These are phyloP conservation scores for Daedalea quercina DNA, from an alignment of 768 basidiomycete species.

Conservation along the genomic window DNA sequence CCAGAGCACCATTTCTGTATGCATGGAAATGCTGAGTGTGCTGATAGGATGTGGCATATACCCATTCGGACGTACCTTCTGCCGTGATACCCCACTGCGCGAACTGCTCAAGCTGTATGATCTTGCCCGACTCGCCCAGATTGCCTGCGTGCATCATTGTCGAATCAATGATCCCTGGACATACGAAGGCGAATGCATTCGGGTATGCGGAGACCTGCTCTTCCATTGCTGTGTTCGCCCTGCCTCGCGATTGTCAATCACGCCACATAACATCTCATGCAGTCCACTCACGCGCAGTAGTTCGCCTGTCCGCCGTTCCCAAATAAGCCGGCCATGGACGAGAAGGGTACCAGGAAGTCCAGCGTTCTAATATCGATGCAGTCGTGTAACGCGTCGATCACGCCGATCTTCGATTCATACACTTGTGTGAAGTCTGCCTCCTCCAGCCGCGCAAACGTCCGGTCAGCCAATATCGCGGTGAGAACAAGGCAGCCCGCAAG, in stretches of 20 bases:
- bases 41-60: not conserved
- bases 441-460: constrained; percentile 8
- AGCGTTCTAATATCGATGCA: not conserved
- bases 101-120: not conserved
- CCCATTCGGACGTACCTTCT: constrained; percentile 1
- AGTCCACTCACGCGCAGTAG: constrained; percentile 9
- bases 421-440: constrained; percentile 5
- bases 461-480: constrained; percentile 6
- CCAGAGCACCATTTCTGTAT: constrained; percentile 21
- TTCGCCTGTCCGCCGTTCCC: constrained; percentile 13
- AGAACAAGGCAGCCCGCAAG: constrained; percentile 16
- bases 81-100: constrained; percentile 1
- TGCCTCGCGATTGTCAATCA: not conserved
- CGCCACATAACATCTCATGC: too few species aligned
- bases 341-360: constrained; percentile 17
- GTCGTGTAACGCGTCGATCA: constrained; percentile 2
- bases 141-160: not conserved
- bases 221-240: constrained; percentile 9
- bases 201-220: not conserved
- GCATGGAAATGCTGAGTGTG: not conserved
- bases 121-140: not conserved
- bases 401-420: constrained; percentile 7
- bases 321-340: constrained; percentile 13
- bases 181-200: constrained; percentile 6
- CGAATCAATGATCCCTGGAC: constrained; percentile 2